Evolutionary conservation across 805 yeast species (phyloP).

Genomic region (Martiniozyma abietophila): DNA sequence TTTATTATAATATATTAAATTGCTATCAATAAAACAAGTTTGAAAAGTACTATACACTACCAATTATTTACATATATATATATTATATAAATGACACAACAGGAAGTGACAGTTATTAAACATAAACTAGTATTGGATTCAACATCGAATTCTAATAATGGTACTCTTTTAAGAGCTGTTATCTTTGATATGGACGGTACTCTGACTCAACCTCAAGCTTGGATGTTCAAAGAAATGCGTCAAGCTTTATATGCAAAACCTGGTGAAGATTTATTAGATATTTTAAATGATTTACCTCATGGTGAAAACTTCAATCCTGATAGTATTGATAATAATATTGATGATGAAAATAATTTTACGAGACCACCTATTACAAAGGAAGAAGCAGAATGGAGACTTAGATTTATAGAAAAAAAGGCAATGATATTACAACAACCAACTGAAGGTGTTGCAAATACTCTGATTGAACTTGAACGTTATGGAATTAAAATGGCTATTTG

Average conservation of each 20-base stretch:
- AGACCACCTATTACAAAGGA: constrained; percentile 15
- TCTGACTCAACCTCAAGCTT: constrained; percentile 50
- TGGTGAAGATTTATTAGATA: constrained; percentile 41
- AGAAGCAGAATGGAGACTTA: constrained; percentile 39
- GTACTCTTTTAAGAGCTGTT: constrained; percentile 32
- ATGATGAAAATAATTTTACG: not conserved
- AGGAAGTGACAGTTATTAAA: too few relatives aligned
- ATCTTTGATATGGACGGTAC: constrained; percentile 82
- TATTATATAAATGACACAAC: too few relatives aligned
- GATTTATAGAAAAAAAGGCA: constrained; percentile 49
- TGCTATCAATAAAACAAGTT: too few relatives aligned
- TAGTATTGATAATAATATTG: constrained; percentile 35
- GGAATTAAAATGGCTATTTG: constrained; percentile 45
- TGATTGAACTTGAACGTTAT: constrained; percentile 22
- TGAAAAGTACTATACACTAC: too few relatives aligned
- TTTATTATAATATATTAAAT: too few relatives aligned
- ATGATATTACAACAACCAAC: constrained; percentile 50
- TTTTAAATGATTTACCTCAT: constrained; percentile 27
- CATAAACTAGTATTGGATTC: too few relatives aligned
- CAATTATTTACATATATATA: too few relatives aligned
- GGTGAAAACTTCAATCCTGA: constrained; percentile 33
- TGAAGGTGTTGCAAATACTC: constrained; percentile 35
- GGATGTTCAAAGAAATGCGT: constrained; percentile 45
- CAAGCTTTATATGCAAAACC: constrained; percentile 37
- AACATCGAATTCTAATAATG: too few relatives aligned